Conservation (phyloP, 2,329 filamentous ascomycete genomes). For the Didymella arachidicola region DNA sequence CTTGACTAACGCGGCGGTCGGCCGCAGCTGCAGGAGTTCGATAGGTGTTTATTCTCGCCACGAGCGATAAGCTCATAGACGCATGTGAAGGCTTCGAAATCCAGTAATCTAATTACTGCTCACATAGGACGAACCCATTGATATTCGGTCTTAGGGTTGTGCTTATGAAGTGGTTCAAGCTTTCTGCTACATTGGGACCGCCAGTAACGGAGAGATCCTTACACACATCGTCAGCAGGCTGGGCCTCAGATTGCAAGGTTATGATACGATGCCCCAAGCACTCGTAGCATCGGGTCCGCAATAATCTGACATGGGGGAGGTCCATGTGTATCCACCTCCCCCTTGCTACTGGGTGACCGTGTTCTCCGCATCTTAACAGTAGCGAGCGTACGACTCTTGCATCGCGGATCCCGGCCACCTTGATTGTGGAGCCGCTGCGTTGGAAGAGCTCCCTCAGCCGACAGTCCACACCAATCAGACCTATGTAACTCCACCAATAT, state of each 20-base stretch:
- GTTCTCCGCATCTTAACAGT: constrained; percentile 37
- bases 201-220: background rate
- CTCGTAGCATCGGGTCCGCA: constrained; percentile 38
- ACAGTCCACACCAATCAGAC: constrained; percentile 34
- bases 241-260: constrained; percentile 9
- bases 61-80: background rate
- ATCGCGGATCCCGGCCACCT: constrained; percentile 30
- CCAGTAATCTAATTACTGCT: background rate
- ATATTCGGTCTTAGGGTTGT: background rate
- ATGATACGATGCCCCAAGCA: constrained; percentile 5
- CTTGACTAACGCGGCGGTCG: constrained; percentile 19
- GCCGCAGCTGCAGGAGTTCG: constrained; percentile 21
- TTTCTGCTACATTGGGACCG: constrained; percentile 2
- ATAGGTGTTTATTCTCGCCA: constrained; percentile 15
- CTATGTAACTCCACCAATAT: constrained; percentile 17
- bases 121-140: background rate
- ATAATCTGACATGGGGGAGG: constrained; percentile 25
- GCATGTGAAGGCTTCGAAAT: background rate
- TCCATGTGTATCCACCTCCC: constrained; percentile 21
- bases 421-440: constrained; percentile 30
- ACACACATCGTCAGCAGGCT: constrained; percentile 13
- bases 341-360: constrained; percentile 21
- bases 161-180: background rate
- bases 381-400: constrained; percentile 27
- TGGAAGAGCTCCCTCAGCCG: constrained; percentile 30